Evolutionary conservation across 257 asterid species (phyloP), one percentile per base, ranked within the genome.

Genomic region (Solanum chmielewskii): DNA sequence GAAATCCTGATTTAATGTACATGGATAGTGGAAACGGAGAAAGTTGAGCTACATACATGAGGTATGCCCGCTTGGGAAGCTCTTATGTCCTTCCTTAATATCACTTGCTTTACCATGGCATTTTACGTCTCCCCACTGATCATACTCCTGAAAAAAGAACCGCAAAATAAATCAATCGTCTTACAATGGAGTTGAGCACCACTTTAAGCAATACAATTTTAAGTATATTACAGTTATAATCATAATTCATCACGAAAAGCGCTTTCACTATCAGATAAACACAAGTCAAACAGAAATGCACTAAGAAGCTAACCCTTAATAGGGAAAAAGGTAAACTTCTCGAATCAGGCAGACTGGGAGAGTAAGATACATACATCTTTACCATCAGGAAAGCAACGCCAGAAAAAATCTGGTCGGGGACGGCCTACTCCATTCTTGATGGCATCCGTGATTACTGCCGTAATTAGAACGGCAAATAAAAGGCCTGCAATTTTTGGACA

Each of bases 321-420:
- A 5, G 2, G 83, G 11, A 41, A 75, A 75, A 75, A 11, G 33
- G 12, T 39, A 39, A 7, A 2, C 31, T 1, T 74, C 1, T n/a
- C 23, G 60, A 39, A 37, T 11, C 0, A 11, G 31, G 20, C 23
- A 29, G 39, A 10, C 6, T 29, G 41, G 41, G 49, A 39, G 49
- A 14, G 31, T 21, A 21, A 74, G 52, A 9, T 45, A 59, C 91
- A 83, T 94, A 96, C 99, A 45, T 89, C 95, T 42, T 60, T 82
- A 45, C 99, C 98, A 77, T 94, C 98, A 29, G 98, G 98, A 93
- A 96, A 96, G 90, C 99, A 96, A 81, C 99, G 98, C 96, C 96
- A 96, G 89, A 94, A 96, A 86, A 96, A 96, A 89, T 96, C 93
- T 0, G 98, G 98, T 15, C 98, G 91, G 29, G 98, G 98, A 44